Evolutionary conservation across 192 early-diverging fungal species (phyloP).

Genomic region (Chytriomyces sp.): DNA sequence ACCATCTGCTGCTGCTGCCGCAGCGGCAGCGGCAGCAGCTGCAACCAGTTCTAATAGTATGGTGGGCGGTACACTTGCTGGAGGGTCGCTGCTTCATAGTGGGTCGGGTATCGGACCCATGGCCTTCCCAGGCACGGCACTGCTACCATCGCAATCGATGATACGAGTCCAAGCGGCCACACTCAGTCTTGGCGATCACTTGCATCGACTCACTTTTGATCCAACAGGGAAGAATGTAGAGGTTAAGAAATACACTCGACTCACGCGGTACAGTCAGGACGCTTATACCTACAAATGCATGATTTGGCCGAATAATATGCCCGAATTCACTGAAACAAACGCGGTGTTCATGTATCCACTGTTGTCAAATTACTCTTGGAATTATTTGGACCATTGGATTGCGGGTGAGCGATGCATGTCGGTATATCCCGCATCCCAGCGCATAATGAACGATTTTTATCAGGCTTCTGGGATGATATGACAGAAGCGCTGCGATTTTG

Average conservation of each 20-base stretch:
- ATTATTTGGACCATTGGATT: constrained; percentile 89
- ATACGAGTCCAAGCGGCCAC: neutral
- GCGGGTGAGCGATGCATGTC: constrained; percentile 1
- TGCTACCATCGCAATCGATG: neutral
- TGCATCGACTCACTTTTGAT: constrained; percentile 80
- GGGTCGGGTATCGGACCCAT: neutral
- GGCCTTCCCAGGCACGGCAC: neutral
- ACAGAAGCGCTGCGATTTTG: constrained; percentile 82
- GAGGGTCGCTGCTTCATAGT: too few relatives aligned
- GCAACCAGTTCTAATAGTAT: too few relatives aligned
- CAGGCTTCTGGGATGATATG: constrained; percentile 82
- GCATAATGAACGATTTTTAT: constrained; percentile 13
- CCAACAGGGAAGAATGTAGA: constrained; percentile 75
- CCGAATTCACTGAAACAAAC: constrained; percentile 60
- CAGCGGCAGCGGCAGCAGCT: neutral
- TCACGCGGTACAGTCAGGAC: constrained; percentile 60
- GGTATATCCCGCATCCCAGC: neutral
- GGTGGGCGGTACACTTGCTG: too few relatives aligned
- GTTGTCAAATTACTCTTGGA: constrained; percentile 86
- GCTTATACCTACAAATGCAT: constrained; percentile 75
- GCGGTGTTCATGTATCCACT: constrained; percentile 79
- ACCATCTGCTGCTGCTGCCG: constrained; percentile 11
- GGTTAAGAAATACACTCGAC: constrained; percentile 84
- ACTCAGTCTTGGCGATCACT: constrained; percentile 88
- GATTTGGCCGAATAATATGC: constrained; percentile 82